Evolutionary conservation across 2,329 filamentous ascomycete species (phyloP), one percentile per base, ranked within the genome.

Genomic region (Pseudomassariella vexata): DNA sequence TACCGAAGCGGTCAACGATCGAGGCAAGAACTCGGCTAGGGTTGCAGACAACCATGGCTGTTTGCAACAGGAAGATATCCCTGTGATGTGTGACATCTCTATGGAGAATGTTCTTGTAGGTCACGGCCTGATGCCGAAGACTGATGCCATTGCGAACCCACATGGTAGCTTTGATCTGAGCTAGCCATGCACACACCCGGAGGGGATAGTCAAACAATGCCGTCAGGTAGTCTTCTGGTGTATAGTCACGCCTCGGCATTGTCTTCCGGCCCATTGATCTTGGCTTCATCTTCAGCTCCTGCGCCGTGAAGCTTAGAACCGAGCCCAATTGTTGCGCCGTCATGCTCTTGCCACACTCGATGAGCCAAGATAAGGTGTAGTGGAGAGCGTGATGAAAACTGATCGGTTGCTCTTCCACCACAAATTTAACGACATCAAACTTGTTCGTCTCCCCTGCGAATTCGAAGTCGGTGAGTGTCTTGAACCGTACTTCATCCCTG

Each of bases 111-210:
- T 87, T 89, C 11, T 88, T 81, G 55, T 98, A 98, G 12, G 89
- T 92, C 32, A 84, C 84, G 55, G 94, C 92, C 59, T 98, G 92
- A 55, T 98, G 92, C 23, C 90, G 79, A 31, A 98, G 73, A 48
- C 90, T 96, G 52, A 98, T 87, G 3, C 92, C 92, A 53, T 98
- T 98, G 35, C 92, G 80, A 41, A 98, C 90, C 92, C 94, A 98
- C 80, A 96, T 94, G 31, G 88, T 86, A 12, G 90, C 88, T 57
- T 94, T 95, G 79, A 98, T 96, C 63, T 98, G 94, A 5, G 92
- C 85, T 19, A 98, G 68, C 92, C 92, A 98, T 14, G 87, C 88
- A 54, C 88, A 95, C 1, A 96, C 89, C 32, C 94, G 76, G 4
- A 98, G 68, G 1, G 94, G 90, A 48, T 86, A 95, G 56, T 98